These are phyloP conservation scores for Lactarius trivialis DNA, from an alignment of 768 basidiomycete genomes.

Conservation along the genomic window DNA sequence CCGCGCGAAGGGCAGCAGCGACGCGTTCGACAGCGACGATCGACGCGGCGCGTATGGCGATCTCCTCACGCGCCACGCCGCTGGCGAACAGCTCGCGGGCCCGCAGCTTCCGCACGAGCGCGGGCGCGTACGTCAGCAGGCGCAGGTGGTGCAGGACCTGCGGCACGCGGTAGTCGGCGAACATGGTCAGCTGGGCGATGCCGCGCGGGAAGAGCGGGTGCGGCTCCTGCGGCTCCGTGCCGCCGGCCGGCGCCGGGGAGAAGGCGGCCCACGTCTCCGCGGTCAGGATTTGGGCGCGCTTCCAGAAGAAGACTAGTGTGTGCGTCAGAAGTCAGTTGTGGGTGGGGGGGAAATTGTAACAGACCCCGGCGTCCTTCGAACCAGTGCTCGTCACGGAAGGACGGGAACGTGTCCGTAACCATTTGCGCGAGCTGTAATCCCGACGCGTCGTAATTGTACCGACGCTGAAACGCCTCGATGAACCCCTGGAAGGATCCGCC, in stretches of 20 bases:
- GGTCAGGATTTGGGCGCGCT: conserved; percentile 85
- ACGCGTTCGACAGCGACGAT: conserved; percentile 74
- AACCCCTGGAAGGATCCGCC: conserved; percentile 22
- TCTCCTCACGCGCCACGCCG: conserved; percentile 56
- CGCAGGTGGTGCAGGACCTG: conserved; percentile 83
- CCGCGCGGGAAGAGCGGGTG: conserved; percentile 78
- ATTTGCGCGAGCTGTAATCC: conserved; percentile 22
- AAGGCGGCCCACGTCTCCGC: conserved; percentile 93
- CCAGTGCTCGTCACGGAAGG: conserved; percentile 23
- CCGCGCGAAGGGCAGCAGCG: conserved; percentile 37
- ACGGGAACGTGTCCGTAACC: conserved; percentile 24
- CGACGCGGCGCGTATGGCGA: conserved; percentile 75
- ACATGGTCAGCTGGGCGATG: conserved; percentile 75
- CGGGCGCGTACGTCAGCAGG: conserved; percentile 64
- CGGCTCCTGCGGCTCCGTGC: not conserved
- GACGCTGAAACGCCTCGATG: conserved; percentile 19
- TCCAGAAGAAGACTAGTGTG: conserved; percentile 70
- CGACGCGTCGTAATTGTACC: conserved; percentile 13
- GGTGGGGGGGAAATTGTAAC: conserved; percentile 4
- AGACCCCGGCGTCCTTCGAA: conserved; percentile 43
- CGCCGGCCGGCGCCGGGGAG: conserved; percentile 39
- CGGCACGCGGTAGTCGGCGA: conserved; percentile 89
- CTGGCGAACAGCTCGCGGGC: conserved; percentile 40
- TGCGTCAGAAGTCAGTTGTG: not conserved
- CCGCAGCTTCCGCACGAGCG: conserved; percentile 47